phyloP scores from a whole-genome alignment of 2,329 filamentous ascomycete genomes.

The Ophiocordyceps camponoti-leonardi region DNA sequence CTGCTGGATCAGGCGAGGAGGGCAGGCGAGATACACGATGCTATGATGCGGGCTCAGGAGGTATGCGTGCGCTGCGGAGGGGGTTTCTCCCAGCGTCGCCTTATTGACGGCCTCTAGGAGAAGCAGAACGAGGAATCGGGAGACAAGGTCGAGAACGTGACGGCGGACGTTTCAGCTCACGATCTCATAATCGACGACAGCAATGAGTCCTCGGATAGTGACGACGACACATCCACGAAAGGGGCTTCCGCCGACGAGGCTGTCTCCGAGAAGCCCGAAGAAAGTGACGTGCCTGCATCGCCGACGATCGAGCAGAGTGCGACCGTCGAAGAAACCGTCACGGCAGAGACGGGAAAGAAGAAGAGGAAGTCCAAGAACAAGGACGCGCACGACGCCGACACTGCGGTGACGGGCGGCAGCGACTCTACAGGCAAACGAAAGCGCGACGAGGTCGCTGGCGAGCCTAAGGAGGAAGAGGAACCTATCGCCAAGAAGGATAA shows the following conservation, averaged over 20 bases:
- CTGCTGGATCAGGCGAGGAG: conserved; percentile 22
- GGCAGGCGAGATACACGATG: conserved; percentile 11
- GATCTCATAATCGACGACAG: conserved; percentile 1
- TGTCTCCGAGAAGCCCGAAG: conserved; percentile 13
- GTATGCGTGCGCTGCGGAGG: not conserved
- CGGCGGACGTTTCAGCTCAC: conserved; percentile 3
- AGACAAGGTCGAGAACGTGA: conserved; percentile 6
- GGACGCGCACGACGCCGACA: not conserved
- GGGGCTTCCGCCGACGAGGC: conserved; percentile 13
- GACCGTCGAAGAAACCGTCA: conserved; percentile 1
- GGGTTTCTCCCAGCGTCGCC: not conserved
- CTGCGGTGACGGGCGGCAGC: not conserved
- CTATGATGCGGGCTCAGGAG: conserved; percentile 6
- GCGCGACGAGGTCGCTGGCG: conserved; percentile 10
- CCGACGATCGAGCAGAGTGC: conserved; percentile 3
- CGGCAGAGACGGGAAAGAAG: conserved; percentile 8
- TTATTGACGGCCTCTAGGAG: not conserved
- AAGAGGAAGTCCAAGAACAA: not conserved
- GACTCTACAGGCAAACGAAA: conserved; percentile 20
- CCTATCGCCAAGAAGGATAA: conserved; percentile 6
- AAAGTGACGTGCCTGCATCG: conserved; percentile 7
- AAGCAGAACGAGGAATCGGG: not conserved
- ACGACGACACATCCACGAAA: conserved; percentile 8
- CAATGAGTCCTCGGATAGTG: conserved; percentile 6
- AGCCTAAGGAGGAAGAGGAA: conserved; percentile 1